Conservation (phyloP, 441 rosid genomes). For the Corymbia calophylla region DNA sequence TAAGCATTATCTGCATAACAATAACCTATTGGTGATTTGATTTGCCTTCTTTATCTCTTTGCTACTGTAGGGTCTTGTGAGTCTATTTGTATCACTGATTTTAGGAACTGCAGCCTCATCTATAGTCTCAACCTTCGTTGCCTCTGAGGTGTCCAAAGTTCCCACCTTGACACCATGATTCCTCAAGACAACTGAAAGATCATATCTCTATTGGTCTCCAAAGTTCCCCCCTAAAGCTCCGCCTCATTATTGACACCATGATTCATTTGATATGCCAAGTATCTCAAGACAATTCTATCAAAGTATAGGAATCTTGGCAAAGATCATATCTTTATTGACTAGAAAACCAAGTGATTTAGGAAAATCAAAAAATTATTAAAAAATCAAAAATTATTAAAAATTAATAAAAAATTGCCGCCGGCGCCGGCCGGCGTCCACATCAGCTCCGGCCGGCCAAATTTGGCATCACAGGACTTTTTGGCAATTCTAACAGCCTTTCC, state of each 20-base stretch:
- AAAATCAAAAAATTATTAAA: too few species aligned
- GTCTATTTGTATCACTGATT: background rate
- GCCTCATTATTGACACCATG: background rate
- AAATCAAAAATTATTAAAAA: too few species aligned
- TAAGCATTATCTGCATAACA: background rate
- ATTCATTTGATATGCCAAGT: background rate
- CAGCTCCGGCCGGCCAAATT: too few species aligned
- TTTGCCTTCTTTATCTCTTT: background rate
- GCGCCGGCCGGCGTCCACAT: too few species aligned
- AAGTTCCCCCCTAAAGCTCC: background rate
- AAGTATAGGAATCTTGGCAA: background rate
- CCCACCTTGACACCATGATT: background rate
- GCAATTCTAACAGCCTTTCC: background rate
- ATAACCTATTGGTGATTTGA: background rate
- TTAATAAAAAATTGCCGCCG: too few species aligned
- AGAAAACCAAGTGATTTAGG: background rate
- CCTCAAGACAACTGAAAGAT: background rate
- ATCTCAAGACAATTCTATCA: background rate
- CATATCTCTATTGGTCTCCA: too few species aligned
- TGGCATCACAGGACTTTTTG: too few species aligned
- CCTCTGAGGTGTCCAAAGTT: background rate
- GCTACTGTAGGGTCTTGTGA: background rate
- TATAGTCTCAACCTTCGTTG: background rate
- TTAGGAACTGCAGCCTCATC: background rate
- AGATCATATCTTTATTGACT: background rate